Evolutionary conservation across 2,329 filamentous ascomycete species (phyloP), one percentile per base, ranked within the genome.

Genomic region (Exophiala calicioides): DNA sequence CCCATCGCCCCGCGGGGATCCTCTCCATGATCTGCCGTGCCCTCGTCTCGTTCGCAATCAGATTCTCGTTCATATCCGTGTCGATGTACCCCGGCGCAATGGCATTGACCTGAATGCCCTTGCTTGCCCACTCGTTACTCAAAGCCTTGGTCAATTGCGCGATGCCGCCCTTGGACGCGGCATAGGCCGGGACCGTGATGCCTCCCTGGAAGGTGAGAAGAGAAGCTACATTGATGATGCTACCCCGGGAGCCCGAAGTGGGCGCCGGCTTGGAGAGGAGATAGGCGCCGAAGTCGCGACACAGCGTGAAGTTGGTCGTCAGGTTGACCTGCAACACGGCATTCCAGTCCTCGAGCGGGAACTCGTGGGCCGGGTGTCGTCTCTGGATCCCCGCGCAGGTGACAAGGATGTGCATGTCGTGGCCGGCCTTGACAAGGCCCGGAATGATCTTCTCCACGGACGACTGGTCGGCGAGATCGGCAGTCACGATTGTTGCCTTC

Each of bases 51-150:
- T 95, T 83, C 39, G 83, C 79, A 32, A 95, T 80, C 61, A 96
- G 68, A 2, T 89, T 90, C 56, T 77, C 78, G 65, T 95, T 96
- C 90, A 95, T 95, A 51, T 95, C 90, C n/a, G 90, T 95, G 38
- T 80, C 86, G 59, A 95, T 88, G 67, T 95, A 95, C 0, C 90
- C 90, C 0, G 90, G 90, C 2, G 90, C 89, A 62, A 95, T 88
- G 5, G 86, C 88, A 66, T 95, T 95, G 30, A 95, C 89, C 1
- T 79, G 88, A 52, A 95, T 78, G 2, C 89, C 89, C 61, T 82
- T 78, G n/a, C 74, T 67, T 0, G 84, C 81, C 90, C 90, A 95
- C 70, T 94, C 88, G 64, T 95, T 95, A 35, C 84, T 82, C 47
- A 95, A 75, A 19, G 85, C 84, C 71, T 93, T 94, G 40, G 88